Base-by-base conservation (phyloP, 1,139 yeast species). In the Taiozyma sp. region DNA sequence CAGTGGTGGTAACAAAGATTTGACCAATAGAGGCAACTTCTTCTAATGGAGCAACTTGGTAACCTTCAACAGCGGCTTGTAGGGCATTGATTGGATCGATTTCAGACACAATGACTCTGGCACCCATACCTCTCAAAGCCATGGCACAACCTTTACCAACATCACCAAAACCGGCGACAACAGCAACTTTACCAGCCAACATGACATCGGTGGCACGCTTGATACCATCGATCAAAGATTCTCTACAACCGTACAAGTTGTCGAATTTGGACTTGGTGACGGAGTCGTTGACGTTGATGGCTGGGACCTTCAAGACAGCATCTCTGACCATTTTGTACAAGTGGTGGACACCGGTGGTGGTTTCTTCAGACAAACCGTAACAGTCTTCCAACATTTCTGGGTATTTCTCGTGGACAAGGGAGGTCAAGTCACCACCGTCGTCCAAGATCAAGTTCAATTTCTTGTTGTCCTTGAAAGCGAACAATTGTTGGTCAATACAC, bases 131-230 rank as follows among this genome's bases (percentile, higher is more conserved):
- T 79, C 92, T 89, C 70, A 95, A 85, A 65, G 99, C 97, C 89
- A 92, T 87, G 72, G 97, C 98, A 82, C 99, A 93, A 76, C 99
- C 99, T 82, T 93, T 93, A 81, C 99, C 99, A 70, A 93, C 99
- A 74, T 93, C 99, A 84, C 99, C 99, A 81, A 85, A 93, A 76
- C 99, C 99, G 59, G 98, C 98, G 68, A 93, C 99, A 66, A 93
- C 95, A 61, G 98, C 96, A 70, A 91, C 95, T 81, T 93, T 93
- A 81, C 99, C 99, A 64, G 98, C 99, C 72, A 93, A 87, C 99
- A 93, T 95, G 67, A 93, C 99, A 71, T 93, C 99, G 70, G 99
- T 93, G 74, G 99, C 99, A 81, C 99, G 91, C 86, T 93, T 95
- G 75, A 93, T 93, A 81, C 99, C 99, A 76, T 93, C 99, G 66